phyloP scores from a whole-genome alignment of 805 yeast genomes.

The Metschnikowia peoriensis region DNA sequence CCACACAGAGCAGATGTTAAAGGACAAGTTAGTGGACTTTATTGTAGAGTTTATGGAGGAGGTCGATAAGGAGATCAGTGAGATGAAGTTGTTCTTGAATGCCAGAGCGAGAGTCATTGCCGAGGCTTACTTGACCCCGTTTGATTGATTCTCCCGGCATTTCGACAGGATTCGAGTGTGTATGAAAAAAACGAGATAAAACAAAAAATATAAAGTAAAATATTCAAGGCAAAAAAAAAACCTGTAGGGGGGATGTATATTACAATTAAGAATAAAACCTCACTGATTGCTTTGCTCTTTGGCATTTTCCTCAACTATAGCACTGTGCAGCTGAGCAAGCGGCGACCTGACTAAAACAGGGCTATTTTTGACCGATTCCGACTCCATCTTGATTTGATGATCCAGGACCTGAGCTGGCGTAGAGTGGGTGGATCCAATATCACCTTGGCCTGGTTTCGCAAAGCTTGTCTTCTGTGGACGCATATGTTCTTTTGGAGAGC shows the following conservation, averaged over 20 bases:
- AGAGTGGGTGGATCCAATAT: conserved; percentile 1
- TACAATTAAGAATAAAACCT: not conserved
- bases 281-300: not conserved
- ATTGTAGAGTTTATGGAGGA: conserved; percentile 99
- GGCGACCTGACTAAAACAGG: conserved; percentile 10
- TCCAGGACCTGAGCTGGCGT: conserved; percentile 3
- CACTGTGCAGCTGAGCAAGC: conserved; percentile 6
- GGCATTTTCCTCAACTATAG: not conserved
- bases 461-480: conserved; percentile 16
- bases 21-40: conserved; percentile 92
- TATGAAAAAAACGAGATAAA: not conserved
- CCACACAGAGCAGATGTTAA: conserved; percentile 94
- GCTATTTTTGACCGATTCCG: conserved; percentile 4
- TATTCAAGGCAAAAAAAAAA: conserved; percentile 2
- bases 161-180: conserved; percentile 13
- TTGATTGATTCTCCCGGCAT: conserved; percentile 49
- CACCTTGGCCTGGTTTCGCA: not conserved
- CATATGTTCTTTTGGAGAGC: conserved; percentile 31
- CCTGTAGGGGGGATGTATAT: not conserved
- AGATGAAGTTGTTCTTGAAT: conserved; percentile 93
- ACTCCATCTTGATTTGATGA: not conserved
- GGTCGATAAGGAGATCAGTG: conserved; percentile 97
- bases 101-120: conserved; percentile 98
- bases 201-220: not conserved
- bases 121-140: conserved; percentile 89